phyloP scores from a whole-genome alignment of 768 basidiomycete genomes.

The Xerocomus potaroensis region DNA sequence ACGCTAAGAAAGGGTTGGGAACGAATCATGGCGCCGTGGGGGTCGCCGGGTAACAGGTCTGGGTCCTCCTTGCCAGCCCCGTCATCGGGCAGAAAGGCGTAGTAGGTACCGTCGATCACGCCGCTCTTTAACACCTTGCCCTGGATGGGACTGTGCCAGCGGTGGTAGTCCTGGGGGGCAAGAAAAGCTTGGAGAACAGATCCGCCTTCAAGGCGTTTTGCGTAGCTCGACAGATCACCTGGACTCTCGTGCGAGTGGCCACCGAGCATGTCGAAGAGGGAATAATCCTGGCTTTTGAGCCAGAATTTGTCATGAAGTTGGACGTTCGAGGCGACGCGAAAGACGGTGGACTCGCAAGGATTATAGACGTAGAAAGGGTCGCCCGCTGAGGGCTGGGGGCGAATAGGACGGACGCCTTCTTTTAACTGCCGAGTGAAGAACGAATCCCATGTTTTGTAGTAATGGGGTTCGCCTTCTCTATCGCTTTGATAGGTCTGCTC shows the following conservation, averaged over 20 bases:
- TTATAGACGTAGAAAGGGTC: conserved; percentile 38
- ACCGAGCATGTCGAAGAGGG: conserved; percentile 51
- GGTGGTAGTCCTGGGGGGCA: conserved; percentile 51
- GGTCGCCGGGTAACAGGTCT: too few relatives aligned
- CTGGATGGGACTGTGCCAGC: conserved; percentile 58
- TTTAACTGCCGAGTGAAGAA: conserved; percentile 50
- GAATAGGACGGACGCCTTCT: conserved; percentile 40
- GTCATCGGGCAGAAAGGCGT: conserved; percentile 34
- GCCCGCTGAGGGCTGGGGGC: conserved; percentile 34
- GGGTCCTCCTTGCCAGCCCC: too few relatives aligned
- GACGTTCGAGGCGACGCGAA: conserved; percentile 38
- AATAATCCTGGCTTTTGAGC: conserved; percentile 61
- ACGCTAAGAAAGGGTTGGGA: too few relatives aligned
- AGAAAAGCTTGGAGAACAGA: conserved; percentile 58
- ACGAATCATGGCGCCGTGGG: too few relatives aligned
- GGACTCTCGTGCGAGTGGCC: conserved; percentile 36
- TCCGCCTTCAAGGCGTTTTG: conserved; percentile 44
- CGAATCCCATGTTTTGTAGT: conserved; percentile 43
- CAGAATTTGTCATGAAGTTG: conserved; percentile 47
- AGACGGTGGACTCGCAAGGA: conserved; percentile 52
- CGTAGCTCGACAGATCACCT: too few relatives aligned
- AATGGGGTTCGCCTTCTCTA: background rate
- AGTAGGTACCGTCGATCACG: too few relatives aligned
- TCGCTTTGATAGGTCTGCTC: background rate
- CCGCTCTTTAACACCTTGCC: too few relatives aligned